Evolutionary conservation across 2,329 filamentous ascomycete species (phyloP), one percentile per base, ranked within the genome.

Genomic region (Cryoendolithus antarcticus): DNA sequence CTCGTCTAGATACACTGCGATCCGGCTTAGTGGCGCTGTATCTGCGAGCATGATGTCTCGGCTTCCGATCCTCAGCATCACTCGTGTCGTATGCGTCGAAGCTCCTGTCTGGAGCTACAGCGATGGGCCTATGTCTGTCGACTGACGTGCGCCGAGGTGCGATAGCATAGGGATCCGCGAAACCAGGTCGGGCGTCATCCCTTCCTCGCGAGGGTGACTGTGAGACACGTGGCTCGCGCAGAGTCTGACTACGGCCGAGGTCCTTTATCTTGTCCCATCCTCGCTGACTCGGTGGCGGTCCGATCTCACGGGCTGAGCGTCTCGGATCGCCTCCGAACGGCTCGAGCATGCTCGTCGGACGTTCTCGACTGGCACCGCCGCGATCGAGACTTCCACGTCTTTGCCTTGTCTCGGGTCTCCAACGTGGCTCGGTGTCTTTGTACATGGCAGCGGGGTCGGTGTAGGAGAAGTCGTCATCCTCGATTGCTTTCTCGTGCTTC

Each of bases 181-280:
- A 52, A 3, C 38, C 27, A 36, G 42, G 33, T 40, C 48, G 24
- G 41, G 40, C 27, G 51, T 48, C 27, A 34, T 53, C 51, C n/a
- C 52, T 37, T 5, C 48, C 47, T 39, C 54, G 47, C 11, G 45
- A 51, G 7, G 51, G 55, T 28, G 55, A 50, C 32, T 40, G 46
- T 13, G 42, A 39, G 9, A 49, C 41, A 21, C 35, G 32, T 24
- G 42, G 38, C 9, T 70, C 58, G 10, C 71, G 64, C 53, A 69
- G 62, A 37, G 69, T 66, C 32, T 61, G 57, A 0, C 60, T 59
- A 4, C 69, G 61, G 21, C 66, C 55, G 5, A 59, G 39, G 10
- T 71, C 64, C 48, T 73, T 73, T 46, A 83, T 73, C 59, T 75
- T 82, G 49, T 85, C 81, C 46, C 86, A 75, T 0, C 78, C 81